phyloP scores from a whole-genome alignment of 257 asterid genomes.

The Mitragyna speciosa region DNA sequence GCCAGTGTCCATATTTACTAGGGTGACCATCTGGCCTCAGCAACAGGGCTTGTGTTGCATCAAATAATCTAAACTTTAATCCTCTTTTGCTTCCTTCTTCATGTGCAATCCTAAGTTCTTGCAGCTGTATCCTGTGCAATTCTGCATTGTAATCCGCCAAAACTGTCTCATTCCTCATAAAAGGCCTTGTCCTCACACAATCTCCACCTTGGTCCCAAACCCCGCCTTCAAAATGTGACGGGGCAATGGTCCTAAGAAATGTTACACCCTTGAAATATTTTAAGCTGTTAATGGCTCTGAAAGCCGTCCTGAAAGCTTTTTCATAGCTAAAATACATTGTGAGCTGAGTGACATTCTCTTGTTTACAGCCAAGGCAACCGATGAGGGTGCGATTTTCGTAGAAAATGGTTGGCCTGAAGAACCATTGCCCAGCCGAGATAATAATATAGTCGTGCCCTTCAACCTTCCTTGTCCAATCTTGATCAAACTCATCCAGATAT shows the following conservation, averaged over 20 bases:
- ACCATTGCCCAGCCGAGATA: constrained; percentile 41
- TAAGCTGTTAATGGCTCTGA: constrained; percentile 30
- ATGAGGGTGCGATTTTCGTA: constrained; percentile 37
- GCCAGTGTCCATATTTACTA: constrained; percentile 60
- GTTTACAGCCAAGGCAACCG: constrained; percentile 59
- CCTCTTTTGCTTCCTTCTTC: constrained; percentile 31
- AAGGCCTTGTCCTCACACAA: constrained; percentile 49
- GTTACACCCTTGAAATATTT: constrained; percentile 30
- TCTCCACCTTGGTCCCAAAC: constrained; percentile 63
- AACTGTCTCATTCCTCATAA: constrained; percentile 37
- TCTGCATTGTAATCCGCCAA: constrained; percentile 32
- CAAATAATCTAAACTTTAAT: constrained; percentile 44
- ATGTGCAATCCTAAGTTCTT: constrained; percentile 42
- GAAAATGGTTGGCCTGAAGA: constrained; percentile 54
- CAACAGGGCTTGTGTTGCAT: constrained; percentile 51
- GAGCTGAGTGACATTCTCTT: constrained; percentile 38
- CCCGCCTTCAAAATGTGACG: constrained; percentile 55
- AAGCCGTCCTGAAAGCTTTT: constrained; percentile 46
- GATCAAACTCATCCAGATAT: constrained; percentile 55
- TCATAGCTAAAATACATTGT: constrained; percentile 41
- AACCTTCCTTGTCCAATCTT: constrained; percentile 38
- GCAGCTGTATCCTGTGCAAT: constrained; percentile 43
- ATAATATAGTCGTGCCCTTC: constrained; percentile 40
- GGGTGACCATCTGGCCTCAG: constrained; percentile 70
- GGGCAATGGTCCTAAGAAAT: constrained; percentile 46